Base-by-base conservation (phyloP, 2,329 filamentous ascomycete species). In the Nigrograna mackinnonii region DNA sequence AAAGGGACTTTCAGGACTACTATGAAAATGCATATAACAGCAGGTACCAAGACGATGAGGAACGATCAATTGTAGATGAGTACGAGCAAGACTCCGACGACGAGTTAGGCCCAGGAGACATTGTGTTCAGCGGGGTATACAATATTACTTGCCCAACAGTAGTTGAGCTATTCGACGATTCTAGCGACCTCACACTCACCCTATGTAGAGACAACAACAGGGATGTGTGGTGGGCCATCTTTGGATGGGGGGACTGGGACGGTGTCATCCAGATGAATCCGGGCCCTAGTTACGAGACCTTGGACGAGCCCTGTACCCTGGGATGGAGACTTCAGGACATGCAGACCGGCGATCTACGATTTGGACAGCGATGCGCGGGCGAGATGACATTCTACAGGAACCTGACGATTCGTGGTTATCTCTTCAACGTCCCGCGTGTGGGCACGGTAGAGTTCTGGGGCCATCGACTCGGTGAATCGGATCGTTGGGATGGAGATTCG, bases 101-200 rank as follows among this genome's bases (percentile, higher is more conserved):
- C 14, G 50, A 9, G 55, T 44, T 48, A 56, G 12, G 49, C 53
- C 16, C 35, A 39, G 17, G 39, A 48, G 28, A n/a, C 39, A 53
- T 49, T 3, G 51, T n/a, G 14, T 41, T 79, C 12, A 78, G 76
- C 36, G 76, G 78, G 6, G 58, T 63, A 3, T 80, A 79, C 54
- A 48, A 58, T 4, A 53, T 79, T 12, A 32, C 44, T 7, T 69
- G 59, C 35, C 39, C 43, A 4, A 37, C 47, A 1, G 22, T 26
- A 12, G 7, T 16, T 17, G 3, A 5, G 4, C 11, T 6, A 17
- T 37, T 37, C 38, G 16, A 22, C 14, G 58, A 68, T 18, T 60
- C 71, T 17, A 49, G 50, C 2, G 51, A 75, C 7, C 58, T 71
- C 30, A 56, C 75, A 13, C 72, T 71, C 2, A 64, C 75, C 1